Conservation (phyloP, 2,329 filamentous ascomycete species). For the Fusarium mangiferae region DNA sequence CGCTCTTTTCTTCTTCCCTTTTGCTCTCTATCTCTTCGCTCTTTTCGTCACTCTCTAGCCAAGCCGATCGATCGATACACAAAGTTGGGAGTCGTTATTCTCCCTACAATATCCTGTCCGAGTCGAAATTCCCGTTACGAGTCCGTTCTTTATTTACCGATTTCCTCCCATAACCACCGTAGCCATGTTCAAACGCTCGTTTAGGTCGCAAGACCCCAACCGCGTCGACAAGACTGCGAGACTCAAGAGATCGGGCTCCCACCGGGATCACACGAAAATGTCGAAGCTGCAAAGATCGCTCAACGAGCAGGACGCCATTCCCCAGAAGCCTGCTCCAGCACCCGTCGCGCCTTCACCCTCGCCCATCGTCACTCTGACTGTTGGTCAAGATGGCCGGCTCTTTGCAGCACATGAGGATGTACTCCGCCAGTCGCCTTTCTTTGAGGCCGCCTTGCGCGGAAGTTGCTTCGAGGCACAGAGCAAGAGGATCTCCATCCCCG, state of each 20-base stretch:
- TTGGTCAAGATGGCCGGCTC: constrained; percentile 85
- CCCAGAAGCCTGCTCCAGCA: constrained; percentile 31
- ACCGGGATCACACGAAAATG: constrained; percentile 80
- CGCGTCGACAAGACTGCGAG: constrained; percentile 90
- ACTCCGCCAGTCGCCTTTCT: constrained; percentile 85
- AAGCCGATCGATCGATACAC: constrained; percentile 43
- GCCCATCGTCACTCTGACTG: constrained; percentile 86
- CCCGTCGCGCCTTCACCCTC: constrained; percentile 55
- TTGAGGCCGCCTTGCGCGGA: constrained; percentile 76
- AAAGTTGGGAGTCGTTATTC: constrained; percentile 31
- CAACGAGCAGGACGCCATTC: constrained; percentile 62
- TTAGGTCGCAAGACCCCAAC: constrained; percentile 76
- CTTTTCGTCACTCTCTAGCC: constrained; percentile 65
- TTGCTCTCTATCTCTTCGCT: constrained; percentile 53
- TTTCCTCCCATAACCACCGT: constrained; percentile 45
- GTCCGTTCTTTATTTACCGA: constrained; percentile 41
- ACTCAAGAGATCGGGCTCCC: constrained; percentile 70
- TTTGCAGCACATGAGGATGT: constrained; percentile 97
- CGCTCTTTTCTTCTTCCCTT: constrained; percentile 47
- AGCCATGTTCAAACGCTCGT: constrained; percentile 92
- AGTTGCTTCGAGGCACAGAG: constrained; percentile 79
- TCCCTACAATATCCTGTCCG: constrained; percentile 2
- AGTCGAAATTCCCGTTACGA: constrained; percentile 40
- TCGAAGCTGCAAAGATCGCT: constrained; percentile 88
- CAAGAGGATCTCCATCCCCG: constrained; percentile 78